Conservation (phyloP, 2,329 filamentous ascomycete species). For the Stagonosporopsis rhizophila region DNA sequence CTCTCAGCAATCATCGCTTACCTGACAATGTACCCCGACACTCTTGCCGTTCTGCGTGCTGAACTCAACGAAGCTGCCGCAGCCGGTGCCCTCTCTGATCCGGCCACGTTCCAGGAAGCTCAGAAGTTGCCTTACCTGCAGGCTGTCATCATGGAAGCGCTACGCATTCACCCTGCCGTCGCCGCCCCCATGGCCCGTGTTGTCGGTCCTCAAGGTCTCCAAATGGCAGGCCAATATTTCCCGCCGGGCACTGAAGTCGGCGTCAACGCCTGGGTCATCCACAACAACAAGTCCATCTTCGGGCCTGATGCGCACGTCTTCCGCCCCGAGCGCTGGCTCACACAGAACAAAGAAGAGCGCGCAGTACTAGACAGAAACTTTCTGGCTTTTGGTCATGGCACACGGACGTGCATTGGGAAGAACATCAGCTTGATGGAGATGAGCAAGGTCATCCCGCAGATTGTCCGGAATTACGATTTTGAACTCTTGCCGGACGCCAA, state of each 20-base stretch:
- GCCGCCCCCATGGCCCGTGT: slow-evolving; percentile 50
- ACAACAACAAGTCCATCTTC: slow-evolving; percentile 52
- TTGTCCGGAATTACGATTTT: slow-evolving; percentile 28
- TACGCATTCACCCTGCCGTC: slow-evolving; percentile 54
- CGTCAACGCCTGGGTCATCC: slow-evolving; percentile 55
- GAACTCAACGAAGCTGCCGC: slow-evolving; percentile 28
- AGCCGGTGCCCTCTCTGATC: slow-evolving; percentile 21
- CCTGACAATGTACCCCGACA: slow-evolving; percentile 48
- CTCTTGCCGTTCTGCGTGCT: slow-evolving; percentile 24
- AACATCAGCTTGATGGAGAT: slow-evolving; percentile 35
- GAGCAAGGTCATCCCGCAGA: slow-evolving; percentile 30
- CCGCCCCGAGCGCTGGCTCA: slow-evolving; percentile 54
- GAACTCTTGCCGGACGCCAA: slow-evolving; percentile 8
- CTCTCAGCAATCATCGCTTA: slow-evolving; percentile 56
- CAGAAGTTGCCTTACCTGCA: slow-evolving; percentile 54
- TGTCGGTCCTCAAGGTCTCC: slow-evolving; percentile 39
- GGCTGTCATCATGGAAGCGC: slow-evolving; percentile 53
- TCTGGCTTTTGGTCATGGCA: slow-evolving; percentile 30
- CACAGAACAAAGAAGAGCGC: slow-evolving; percentile 8
- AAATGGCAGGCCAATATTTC: slow-evolving; percentile 49
- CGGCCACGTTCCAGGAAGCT: slow-evolving; percentile 27
- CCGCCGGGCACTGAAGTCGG: slow-evolving; percentile 54
- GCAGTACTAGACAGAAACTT: slow-evolving; percentile 18
- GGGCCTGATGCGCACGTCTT: slow-evolving; percentile 48
- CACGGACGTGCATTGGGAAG: slow-evolving; percentile 32